These are phyloP conservation scores for Rhynchospora breviuscula DNA, from an alignment of 176 grass and related monocot genomes.

Conservation along the genomic window DNA sequence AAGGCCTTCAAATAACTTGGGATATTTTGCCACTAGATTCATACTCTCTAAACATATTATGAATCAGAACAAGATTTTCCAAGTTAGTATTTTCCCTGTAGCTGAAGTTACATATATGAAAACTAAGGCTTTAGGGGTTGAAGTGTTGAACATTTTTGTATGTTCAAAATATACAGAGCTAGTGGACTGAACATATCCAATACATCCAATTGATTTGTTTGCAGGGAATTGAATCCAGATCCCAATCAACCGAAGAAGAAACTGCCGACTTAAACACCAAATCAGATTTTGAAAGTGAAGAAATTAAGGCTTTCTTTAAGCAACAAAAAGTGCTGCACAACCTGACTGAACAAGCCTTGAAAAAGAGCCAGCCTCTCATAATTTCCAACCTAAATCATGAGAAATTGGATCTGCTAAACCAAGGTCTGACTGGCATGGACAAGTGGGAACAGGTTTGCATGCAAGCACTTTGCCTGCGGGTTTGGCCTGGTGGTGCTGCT, in stretches of 20 bases:
- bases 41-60: neutral
- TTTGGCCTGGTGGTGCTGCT: constrained; percentile 35
- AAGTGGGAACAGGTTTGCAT: constrained; percentile 81
- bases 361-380: constrained; percentile 79
- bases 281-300: constrained; percentile 49
- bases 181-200: neutral
- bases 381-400: constrained; percentile 75
- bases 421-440: constrained; percentile 36
- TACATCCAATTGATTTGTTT: constrained; percentile 7
- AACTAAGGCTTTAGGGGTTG: neutral
- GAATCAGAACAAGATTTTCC: neutral
- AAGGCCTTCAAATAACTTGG: neutral
- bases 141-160: neutral
- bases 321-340: constrained; percentile 61
- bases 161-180: neutral
- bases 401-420: constrained; percentile 42
- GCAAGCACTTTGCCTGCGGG: constrained; percentile 72
- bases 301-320: constrained; percentile 50
- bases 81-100: neutral
- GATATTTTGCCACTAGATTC: neutral
- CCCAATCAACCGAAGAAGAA: constrained; percentile 55
- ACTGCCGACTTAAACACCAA: constrained; percentile 21
- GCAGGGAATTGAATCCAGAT: constrained; percentile 68
- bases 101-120: neutral
- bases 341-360: constrained; percentile 88